These are phyloP conservation scores for Glycine tomentella DNA, from an alignment of 306 rosid genomes.

Conservation along the genomic window DNA sequence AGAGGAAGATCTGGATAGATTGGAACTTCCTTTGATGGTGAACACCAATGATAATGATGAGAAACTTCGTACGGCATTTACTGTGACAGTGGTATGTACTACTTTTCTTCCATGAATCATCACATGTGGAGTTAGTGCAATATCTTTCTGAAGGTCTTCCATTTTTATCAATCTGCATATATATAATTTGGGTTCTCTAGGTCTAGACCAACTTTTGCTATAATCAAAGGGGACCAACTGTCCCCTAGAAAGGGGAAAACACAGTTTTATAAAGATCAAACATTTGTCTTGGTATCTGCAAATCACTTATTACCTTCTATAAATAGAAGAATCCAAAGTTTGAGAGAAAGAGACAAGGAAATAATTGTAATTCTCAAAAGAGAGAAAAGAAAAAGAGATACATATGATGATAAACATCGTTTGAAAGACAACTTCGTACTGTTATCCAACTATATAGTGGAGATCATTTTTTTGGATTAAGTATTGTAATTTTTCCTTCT, in stretches of 20 bases:
- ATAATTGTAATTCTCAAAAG: background rate
- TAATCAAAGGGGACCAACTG: no score
- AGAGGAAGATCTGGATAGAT: conserved; percentile 79
- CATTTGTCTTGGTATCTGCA: no score
- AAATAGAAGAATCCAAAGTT: background rate
- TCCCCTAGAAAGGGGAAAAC: no score
- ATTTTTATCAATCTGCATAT: conserved; percentile 35
- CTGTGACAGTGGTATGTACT: conserved; percentile 82
- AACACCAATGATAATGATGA: conserved; percentile 74
- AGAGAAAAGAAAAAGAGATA: no score
- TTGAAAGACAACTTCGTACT: background rate
- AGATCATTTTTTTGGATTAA: background rate
- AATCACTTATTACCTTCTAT: background rate
- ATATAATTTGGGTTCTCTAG: background rate
- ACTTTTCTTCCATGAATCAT: conserved; percentile 18
- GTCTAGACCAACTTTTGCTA: background rate
- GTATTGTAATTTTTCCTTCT: background rate
- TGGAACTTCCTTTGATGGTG: conserved; percentile 88
- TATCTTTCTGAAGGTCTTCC: conserved; percentile 32
- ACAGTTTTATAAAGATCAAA: no score
- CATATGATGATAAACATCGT: no score
- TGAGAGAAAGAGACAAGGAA: background rate
- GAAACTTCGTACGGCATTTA: conserved; percentile 80
- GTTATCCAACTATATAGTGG: background rate
- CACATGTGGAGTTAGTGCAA: conserved; percentile 10